These are phyloP conservation scores for Meripilus lineatus DNA, from an alignment of 1,284 basidiomycete species.

Conservation along the genomic window DNA sequence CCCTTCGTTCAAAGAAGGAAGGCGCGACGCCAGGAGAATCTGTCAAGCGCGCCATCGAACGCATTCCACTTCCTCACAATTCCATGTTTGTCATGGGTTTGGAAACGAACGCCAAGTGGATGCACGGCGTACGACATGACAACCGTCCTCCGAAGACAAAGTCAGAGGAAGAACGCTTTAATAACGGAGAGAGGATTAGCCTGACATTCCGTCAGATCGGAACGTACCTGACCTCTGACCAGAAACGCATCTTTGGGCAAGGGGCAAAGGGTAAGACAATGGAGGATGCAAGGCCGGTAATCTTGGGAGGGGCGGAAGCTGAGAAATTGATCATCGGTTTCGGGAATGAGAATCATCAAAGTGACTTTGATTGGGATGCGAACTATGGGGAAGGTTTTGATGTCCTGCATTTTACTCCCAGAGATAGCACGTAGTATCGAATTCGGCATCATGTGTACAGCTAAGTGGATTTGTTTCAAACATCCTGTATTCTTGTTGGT, in stretches of 20 bases:
- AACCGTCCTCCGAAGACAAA: conserved; percentile 54
- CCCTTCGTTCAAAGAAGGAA: conserved; percentile 53
- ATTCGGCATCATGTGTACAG: too few relatives aligned
- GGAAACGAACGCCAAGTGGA: conserved; percentile 62
- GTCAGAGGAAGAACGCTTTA: conserved; percentile 43
- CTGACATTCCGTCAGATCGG: conserved; percentile 73
- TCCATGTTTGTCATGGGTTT: conserved; percentile 74
- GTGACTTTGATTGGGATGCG: conserved; percentile 61
- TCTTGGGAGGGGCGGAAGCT: conserved; percentile 47
- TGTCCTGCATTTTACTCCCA: conserved; percentile 51
- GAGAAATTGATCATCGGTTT: conserved; percentile 52
- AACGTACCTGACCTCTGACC: conserved; percentile 55
- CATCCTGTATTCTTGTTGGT: too few relatives aligned
- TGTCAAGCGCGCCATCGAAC: conserved; percentile 40
- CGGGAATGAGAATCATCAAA: conserved; percentile 65
- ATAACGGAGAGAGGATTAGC: conserved; percentile 65
- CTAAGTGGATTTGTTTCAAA: too few relatives aligned
- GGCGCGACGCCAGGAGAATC: conserved; percentile 12
- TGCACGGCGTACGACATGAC: conserved; percentile 68
- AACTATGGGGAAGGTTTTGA: conserved; percentile 62
- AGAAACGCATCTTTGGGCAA: conserved; percentile 58
- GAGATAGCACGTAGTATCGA: background rate
- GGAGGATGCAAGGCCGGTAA: conserved; percentile 44
- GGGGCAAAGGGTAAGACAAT: conserved; percentile 58
- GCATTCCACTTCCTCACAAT: conserved; percentile 68